Base-by-base conservation (phyloP, 768 basidiomycete species). In the Xerocomellus amylosporus region DNA sequence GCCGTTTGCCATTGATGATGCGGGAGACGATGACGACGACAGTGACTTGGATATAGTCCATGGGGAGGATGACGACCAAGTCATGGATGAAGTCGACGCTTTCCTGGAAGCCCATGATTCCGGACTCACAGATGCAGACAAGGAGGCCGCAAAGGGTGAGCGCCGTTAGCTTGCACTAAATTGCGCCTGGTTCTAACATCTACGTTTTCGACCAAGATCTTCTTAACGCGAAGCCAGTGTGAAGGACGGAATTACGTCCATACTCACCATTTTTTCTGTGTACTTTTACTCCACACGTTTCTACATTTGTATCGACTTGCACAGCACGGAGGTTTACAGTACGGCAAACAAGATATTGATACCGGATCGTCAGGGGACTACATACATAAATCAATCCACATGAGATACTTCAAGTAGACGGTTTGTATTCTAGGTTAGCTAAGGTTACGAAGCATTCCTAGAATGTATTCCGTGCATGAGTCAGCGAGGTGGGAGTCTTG, bases 1-100 rank as follows among this genome's bases (percentile, higher is more conserved):
- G 24, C 87, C 88, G 59, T 99, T 99, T 68, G 93, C 93, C n/a
- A 97, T 98, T 55, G 97, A 99, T 65, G 93, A 94, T 71, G 91
- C 87, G 4, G 87, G 85, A 49, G 67, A 67, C 12, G 66, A 87
- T 53, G 89, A 88, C 26, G 86, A 86, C 1, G 88, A 90, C 12
- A 72, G 86, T 67, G 73, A 85, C 68, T 73, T 80, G 8, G 75
- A 73, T 8, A 72, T 74, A 28, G 82, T 78, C 6, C 84, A 82
- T 26, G 75, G 74, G 14, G 83, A 78, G 46, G 85, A 82, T 43
- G 86, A 87, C 52, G 86, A 87, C 58, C 84, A 83, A 53, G 91
- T 95, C 44, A 81, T 98, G 85, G 91, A 95, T 64, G 94, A 96
- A 79, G 90, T 94, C 51, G 93, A 96, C 65, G 93, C 93, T 0